A percentile compares a stretch with the other conserved stretches of the same genome.
Conservation (phyloP, 1,284 basidiomycete genomes). For the Ceratobasidium sp. region DNA sequence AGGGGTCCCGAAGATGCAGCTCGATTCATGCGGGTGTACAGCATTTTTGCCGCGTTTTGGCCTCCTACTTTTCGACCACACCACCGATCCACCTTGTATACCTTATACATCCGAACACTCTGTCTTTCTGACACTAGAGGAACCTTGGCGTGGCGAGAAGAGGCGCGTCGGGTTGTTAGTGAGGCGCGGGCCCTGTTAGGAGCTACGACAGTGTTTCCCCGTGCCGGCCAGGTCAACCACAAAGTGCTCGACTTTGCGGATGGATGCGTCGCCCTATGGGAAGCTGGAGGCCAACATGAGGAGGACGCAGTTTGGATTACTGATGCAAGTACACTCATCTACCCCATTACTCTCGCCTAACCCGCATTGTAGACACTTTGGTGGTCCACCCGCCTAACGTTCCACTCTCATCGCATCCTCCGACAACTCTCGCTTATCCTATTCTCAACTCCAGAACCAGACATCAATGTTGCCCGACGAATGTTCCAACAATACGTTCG, state of each 20-base stretch:
- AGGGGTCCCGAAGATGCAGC: constrained; percentile 46
- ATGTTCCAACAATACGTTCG: constrained; percentile 84
- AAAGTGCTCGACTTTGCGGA: constrained; percentile 87
- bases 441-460: constrained; percentile 60
- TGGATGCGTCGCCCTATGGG: constrained; percentile 82
- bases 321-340: constrained; percentile 59
- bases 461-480: constrained; percentile 71
- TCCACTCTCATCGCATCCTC: constrained; percentile 84
- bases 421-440: constrained; percentile 81
- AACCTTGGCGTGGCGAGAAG: constrained; percentile 65
- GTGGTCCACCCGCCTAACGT: constrained; percentile 90
- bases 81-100: constrained; percentile 72
- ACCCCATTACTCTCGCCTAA: background rate
- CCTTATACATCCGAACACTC: constrained; percentile 75
- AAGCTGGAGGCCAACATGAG: constrained; percentile 64
- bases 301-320: constrained; percentile 72
- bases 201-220: constrained; percentile 77
- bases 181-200: constrained; percentile 72
- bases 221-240: constrained; percentile 79
- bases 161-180: constrained; percentile 67
- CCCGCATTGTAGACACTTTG: constrained; percentile 68
- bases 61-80: constrained; percentile 72
- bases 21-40: constrained; percentile 52
- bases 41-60: constrained; percentile 73
- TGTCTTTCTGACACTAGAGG: constrained; percentile 53